Evolutionary conservation across 192 early-diverging fungal species (phyloP).

Genomic region (Rhizophagus prolifer): DNA sequence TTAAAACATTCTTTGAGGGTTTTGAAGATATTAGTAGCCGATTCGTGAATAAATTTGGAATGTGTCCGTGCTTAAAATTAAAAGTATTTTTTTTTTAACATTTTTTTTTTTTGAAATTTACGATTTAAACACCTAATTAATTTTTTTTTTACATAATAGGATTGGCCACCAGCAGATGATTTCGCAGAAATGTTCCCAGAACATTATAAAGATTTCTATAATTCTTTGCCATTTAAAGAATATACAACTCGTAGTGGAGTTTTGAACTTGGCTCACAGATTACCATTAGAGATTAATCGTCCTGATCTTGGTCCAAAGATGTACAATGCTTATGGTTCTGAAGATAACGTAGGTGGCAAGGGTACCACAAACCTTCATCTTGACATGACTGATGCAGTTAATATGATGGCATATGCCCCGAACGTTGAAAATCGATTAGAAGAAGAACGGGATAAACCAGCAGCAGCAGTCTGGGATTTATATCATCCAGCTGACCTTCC

Average conservation of each 20-base stretch:
- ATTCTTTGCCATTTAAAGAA: neutral
- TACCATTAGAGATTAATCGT: neutral
- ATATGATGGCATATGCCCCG: conserved; percentile 65
- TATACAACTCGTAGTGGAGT: neutral
- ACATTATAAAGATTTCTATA: conserved; percentile 7
- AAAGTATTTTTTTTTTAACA: neutral
- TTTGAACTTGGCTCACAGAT: neutral
- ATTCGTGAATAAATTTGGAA: neutral
- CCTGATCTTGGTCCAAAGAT: conserved; percentile 19
- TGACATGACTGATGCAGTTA: conserved; percentile 80
- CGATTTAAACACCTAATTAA: no score
- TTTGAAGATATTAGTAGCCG: neutral
- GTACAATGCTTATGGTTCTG: conserved; percentile 37
- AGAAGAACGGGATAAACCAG: conserved; percentile 15
- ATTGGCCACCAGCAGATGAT: conserved; percentile 11
- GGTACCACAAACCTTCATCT: conserved; percentile 78
- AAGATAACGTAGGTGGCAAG: conserved; percentile 43
- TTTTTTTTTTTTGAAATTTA: neutral
- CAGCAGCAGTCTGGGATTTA: conserved; percentile 67
- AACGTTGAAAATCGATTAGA: neutral
- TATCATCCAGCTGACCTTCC: conserved; percentile 44
- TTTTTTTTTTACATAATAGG: neutral
- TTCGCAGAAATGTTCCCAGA: conserved; percentile 1
- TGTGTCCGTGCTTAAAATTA: neutral
- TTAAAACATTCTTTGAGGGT: neutral